Evolutionary conservation across 345 rosid species (phyloP), one percentile per base, ranked within the genome.

Genomic region (Populus simonii): DNA sequence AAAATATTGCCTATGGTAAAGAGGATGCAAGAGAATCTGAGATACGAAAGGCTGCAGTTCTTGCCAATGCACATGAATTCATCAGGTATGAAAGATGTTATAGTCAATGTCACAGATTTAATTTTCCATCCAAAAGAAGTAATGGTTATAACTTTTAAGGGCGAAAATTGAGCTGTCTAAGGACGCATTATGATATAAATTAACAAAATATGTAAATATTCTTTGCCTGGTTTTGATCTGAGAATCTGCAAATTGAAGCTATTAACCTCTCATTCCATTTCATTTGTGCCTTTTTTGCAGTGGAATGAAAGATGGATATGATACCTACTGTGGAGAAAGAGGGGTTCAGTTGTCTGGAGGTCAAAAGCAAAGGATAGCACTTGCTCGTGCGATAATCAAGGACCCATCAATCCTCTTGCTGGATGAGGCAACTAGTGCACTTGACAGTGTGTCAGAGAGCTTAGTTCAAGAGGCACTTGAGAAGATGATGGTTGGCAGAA

Each of bases 401-500:
- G 79, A 90, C 38, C 94, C 94, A 10, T 72, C 85, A 66, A 86
- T 93, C 84, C 85, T 93, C 12, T 79, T 91, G 55, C 78, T 91
- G 27, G 96, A 93, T 39, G 96, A 93, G 78, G 94, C 98, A 1
- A 91, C 96, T 0, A 93, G 98, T 70, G 94, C 94, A 15, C 88
- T 89, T 12, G 94, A 91, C 70, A 91, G 90, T 53, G 80, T 88
- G 7, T 91, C 92, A 8, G 92, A 89, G 55, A 87, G 81, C 77
- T 70, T 87, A 57, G 89, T 88, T 68, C 92, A 91, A 80, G 90
- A 82, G 72, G 89, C 92, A 68, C 90, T 89, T 2, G 94, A 88
- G 85, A 91, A 88, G 82, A 88, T 91, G 91, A 85, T 88, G 92
- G 88, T 80, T 8, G 81, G 78, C 4, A 80, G 90, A 79, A 87